These are phyloP conservation scores for Clathrus columnatus DNA, from an alignment of 768 basidiomycete genomes.

Conservation along the genomic window DNA sequence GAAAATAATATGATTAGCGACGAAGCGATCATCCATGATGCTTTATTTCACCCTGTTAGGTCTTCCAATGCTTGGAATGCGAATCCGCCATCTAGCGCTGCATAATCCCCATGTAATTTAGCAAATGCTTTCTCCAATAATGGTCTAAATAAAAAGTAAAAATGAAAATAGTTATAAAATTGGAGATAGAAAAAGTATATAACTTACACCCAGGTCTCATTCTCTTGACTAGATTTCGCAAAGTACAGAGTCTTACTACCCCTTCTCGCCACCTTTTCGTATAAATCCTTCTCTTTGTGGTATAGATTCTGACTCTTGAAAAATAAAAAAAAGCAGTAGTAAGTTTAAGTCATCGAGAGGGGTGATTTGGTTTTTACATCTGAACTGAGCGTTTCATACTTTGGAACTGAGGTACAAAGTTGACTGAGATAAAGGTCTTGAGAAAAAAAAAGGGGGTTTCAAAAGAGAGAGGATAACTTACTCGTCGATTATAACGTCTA, in stretches of 20 bases:
- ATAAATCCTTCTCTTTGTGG: slow-evolving; percentile 40
- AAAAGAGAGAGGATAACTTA: slow-evolving; percentile 20
- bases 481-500: slow-evolving; percentile 50
- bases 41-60: slow-evolving; percentile 40
- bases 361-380: slow-evolving; percentile 11
- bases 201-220: slow-evolving; percentile 44
- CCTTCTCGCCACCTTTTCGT: slow-evolving; percentile 36
- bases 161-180: neutral
- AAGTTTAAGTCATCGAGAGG: neutral
- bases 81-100: slow-evolving; percentile 31
- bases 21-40: neutral
- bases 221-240: slow-evolving; percentile 34
- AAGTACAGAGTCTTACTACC: slow-evolving; percentile 42
- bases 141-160: slow-evolving; percentile 19
- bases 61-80: slow-evolving; percentile 49
- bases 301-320: slow-evolving; percentile 34
- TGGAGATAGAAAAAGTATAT: neutral
- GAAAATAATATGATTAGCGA: neutral
- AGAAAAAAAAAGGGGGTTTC: neutral
- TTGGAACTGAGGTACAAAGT: slow-evolving; percentile 40
- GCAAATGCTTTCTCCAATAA: slow-evolving; percentile 53
- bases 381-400: slow-evolving; percentile 38
- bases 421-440: slow-evolving; percentile 26
- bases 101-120: slow-evolving; percentile 46
- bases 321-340: neutral